A percentile compares a stretch with the other conserved stretches of the same genome.
These are phyloP conservation scores for Suillus spraguei DNA, from an alignment of 768 basidiomycete genomes.

Conservation along the genomic window DNA sequence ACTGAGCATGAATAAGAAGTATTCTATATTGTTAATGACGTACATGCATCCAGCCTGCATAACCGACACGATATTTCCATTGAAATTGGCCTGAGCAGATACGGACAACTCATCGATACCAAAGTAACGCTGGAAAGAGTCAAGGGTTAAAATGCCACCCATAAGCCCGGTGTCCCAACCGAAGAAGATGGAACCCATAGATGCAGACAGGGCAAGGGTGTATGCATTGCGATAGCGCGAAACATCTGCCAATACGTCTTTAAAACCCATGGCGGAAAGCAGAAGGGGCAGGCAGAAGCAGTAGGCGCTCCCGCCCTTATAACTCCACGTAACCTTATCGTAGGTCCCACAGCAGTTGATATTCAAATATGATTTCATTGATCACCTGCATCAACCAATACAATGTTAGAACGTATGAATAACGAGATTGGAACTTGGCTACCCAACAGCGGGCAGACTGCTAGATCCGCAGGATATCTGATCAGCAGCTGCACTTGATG, in stretches of 20 bases:
- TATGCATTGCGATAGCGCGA: slow-evolving; percentile 41
- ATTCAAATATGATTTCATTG: background rate
- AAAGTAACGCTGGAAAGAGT: slow-evolving; percentile 46
- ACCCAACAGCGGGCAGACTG: too few relatives aligned
- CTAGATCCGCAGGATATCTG: too few relatives aligned
- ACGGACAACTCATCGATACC: slow-evolving; percentile 39
- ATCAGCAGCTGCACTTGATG: too few relatives aligned
- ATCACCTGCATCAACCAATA: background rate
- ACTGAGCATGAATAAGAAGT: background rate
- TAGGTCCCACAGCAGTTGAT: background rate
- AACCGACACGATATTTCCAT: slow-evolving; percentile 48
- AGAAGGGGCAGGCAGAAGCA: background rate
- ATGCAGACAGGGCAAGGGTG: slow-evolving; percentile 39
- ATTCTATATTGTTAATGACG: slow-evolving; percentile 15
- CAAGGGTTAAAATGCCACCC: slow-evolving; percentile 43
- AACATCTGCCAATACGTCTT: slow-evolving; percentile 22
- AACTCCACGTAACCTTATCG: background rate
- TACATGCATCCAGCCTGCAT: slow-evolving; percentile 48
- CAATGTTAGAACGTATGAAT: too few relatives aligned
- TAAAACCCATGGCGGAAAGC: slow-evolving; percentile 23
- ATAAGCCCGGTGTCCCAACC: slow-evolving; percentile 51
- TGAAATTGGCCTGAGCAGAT: slow-evolving; percentile 36
- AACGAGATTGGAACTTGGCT: too few relatives aligned
- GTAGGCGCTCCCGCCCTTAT: background rate
- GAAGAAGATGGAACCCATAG: slow-evolving; percentile 46